Evolutionary conservation across 2,329 filamentous ascomycete species (phyloP).

Genomic region (Zymoseptoria passerinii): DNA sequence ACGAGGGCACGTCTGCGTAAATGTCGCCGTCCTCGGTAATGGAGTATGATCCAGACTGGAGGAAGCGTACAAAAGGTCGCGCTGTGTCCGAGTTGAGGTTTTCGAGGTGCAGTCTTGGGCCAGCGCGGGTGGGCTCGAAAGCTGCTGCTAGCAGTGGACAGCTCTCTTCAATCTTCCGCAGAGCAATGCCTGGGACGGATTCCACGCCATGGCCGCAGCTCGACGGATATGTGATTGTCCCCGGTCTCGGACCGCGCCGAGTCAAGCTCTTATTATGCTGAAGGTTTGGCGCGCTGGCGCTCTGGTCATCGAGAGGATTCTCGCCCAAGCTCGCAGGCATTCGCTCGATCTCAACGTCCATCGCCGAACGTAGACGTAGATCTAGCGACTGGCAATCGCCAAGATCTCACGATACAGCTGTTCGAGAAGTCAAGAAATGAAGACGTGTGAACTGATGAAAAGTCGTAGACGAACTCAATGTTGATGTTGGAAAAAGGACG

Average conservation of each 20-base stretch:
- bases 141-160: constrained; percentile 34
- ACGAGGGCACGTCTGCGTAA: constrained; percentile 24
- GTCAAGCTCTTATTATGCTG: not conserved
- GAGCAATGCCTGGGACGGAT: constrained; percentile 30
- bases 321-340: not conserved
- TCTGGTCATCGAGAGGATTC: not conserved
- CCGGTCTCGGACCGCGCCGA: not conserved
- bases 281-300: not conserved
- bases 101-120: constrained; percentile 33
- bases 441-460: too few species aligned
- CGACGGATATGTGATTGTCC: constrained; percentile 26
- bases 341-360: not conserved
- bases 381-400: too few species aligned
- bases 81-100: constrained; percentile 28
- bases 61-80: constrained; percentile 33
- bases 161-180: constrained; percentile 26
- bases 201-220: constrained; percentile 23
- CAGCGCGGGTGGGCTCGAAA: constrained; percentile 31
- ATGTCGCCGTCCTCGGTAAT: constrained; percentile 16
- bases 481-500: too few species aligned
- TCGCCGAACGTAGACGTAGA: not conserved
- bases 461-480: too few species aligned
- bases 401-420: not conserved
- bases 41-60: constrained; percentile 36
- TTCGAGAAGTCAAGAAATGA: not conserved